Base-by-base conservation (phyloP, 495 filamentous ascomycete genomes). In the Penicillium pulvis region DNA sequence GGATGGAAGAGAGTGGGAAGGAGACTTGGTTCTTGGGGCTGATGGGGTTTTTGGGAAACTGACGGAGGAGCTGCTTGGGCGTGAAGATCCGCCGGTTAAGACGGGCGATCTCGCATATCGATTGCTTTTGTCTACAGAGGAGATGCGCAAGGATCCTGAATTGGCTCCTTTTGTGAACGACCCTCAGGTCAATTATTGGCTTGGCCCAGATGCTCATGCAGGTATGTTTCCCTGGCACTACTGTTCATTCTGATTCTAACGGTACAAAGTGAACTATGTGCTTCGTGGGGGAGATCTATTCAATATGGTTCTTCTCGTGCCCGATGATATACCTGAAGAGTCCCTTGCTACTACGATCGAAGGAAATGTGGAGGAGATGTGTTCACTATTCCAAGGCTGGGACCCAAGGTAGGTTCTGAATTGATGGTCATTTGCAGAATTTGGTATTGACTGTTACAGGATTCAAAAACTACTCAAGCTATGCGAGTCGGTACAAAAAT, bases 21-120 rank as follows among this genome's bases (percentile, higher is more conserved):
- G 74, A 2, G 84, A 87, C 60, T 55, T 87, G 47, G 72, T 86
- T 0, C 70, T 87, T 12, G 84, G 80, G 0, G 83, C 84, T 0
- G 85, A 87, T 64, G 84, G 85, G 0, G 76, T 87, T 9, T 81
- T 82, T 75, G 53, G 71, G 43, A 66, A 67, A 67, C 52, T 79
- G 79, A 65, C 70, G 51, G 57, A 74, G 77, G 50, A 55, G 69
- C 30, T 79, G 64, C 41, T 76, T 53, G 41, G 69, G 56, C 53
- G 78, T 65, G 58, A 69, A 53, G 53, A 75, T 63, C 69, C 70
- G 1, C 83, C 84, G 6, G 61, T 75, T 0, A 81, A 81, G 23
- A 90, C 86, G 1, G 87, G 87, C 0, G 87, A 90, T 69, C 71
- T 90, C 19, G 87, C 87, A 7, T 90, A 89, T 63, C 73, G 87